Evolutionary conservation across 352 stramenopile species (phyloP).

Genomic region (Globisporangium radiosum): DNA sequence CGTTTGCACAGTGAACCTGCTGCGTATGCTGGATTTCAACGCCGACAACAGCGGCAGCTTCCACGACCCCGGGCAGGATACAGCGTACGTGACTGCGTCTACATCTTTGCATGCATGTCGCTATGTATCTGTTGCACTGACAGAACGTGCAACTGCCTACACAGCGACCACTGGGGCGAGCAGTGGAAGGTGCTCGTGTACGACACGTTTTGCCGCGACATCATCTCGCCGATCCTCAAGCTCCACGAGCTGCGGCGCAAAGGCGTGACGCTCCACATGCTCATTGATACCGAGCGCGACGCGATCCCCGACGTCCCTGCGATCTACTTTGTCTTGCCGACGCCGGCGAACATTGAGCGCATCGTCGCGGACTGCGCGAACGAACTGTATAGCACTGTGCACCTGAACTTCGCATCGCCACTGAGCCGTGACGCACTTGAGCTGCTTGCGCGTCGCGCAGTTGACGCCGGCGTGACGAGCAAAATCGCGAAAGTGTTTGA

Average conservation of each 20-base stretch:
- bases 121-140: not conserved
- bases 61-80: conserved; percentile 29
- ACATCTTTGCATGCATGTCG: not conserved
- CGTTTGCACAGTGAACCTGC: conserved; percentile 49
- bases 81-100: conserved; percentile 18
- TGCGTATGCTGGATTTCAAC: conserved; percentile 86
- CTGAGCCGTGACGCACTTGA: conserved; percentile 85
- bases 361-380: conserved; percentile 93
- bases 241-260: conserved; percentile 95
- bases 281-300: conserved; percentile 92
- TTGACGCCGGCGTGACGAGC: conserved; percentile 69
- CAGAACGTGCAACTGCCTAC: not conserved
- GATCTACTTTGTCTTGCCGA: conserved; percentile 97
- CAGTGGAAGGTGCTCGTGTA: conserved; percentile 98
- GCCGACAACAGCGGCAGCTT: conserved; percentile 36
- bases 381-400: conserved; percentile 89
- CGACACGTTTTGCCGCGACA: conserved; percentile 93
- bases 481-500: conserved; percentile 95
- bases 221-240: conserved; percentile 98
- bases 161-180: conserved; percentile 70
- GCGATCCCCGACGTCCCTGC: conserved; percentile 95
- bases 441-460: conserved; percentile 69
- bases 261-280: conserved; percentile 96
- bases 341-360: conserved; percentile 90
- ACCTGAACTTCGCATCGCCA: conserved; percentile 94